A percentile compares a stretch with the other conserved stretches of the same genome.
Conservation (phyloP, 2,329 filamentous ascomycete species). For the Alternaria sp. region DNA sequence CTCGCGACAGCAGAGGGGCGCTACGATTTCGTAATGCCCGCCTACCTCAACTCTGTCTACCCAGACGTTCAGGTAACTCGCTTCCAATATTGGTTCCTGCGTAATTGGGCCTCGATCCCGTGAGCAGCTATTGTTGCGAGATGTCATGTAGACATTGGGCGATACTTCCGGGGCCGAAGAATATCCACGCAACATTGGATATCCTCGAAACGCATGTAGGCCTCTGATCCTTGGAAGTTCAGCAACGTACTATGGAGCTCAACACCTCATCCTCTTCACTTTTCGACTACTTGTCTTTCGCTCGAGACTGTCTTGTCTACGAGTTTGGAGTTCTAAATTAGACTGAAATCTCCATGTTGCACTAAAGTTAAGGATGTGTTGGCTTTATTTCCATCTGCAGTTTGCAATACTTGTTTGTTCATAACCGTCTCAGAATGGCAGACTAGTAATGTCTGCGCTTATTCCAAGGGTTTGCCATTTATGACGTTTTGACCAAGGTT, state of each 20-base stretch:
- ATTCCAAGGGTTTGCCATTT: constrained; percentile 1
- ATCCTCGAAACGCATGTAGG: background rate
- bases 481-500: constrained; percentile 1
- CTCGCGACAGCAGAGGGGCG: constrained; percentile 73
- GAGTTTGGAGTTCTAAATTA: background rate
- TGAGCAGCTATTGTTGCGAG: constrained; percentile 19
- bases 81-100: constrained; percentile 54
- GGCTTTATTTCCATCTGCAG: background rate
- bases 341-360: background rate
- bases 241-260: background rate
- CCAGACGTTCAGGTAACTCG: constrained; percentile 48
- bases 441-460: background rate
- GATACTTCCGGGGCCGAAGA: constrained; percentile 2
- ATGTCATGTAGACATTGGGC: background rate
- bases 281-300: background rate
- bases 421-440: background rate
- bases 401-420: background rate
- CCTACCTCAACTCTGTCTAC: constrained; percentile 64
- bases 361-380: background rate
- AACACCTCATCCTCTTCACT: background rate
- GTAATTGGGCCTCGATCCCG: constrained; percentile 47
- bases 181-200: background rate
- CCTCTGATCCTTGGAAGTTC: background rate
- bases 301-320: background rate
- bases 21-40: constrained; percentile 68